Evolutionary conservation across 2,329 filamentous ascomycete species (phyloP).

Genomic region (Aspergillus novoparasiticus): DNA sequence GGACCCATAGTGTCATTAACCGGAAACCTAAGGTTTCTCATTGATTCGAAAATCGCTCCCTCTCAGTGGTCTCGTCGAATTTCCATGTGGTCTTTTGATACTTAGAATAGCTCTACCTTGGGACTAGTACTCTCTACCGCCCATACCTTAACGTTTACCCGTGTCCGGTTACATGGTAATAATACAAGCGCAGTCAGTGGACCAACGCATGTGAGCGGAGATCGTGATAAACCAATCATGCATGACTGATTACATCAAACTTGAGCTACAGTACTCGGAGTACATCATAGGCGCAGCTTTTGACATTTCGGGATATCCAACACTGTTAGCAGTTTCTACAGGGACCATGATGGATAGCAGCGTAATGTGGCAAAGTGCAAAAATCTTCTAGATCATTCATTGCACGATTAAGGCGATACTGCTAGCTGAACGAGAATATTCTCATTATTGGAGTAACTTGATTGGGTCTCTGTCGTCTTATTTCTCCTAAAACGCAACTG

Average conservation of each 20-base stretch:
- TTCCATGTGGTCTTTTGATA: not conserved
- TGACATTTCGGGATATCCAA: not conserved
- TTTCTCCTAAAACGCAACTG: constrained; percentile 24
- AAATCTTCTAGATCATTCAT: not conserved
- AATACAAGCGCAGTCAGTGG: constrained; percentile 7
- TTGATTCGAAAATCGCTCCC: constrained; percentile 17
- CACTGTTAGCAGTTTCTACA: not conserved
- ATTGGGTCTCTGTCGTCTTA: constrained; percentile 17
- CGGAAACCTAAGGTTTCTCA: constrained; percentile 6
- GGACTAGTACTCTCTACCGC: not conserved
- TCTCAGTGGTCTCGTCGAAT: constrained; percentile 15
- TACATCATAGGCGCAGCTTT: constrained; percentile 19
- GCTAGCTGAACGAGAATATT: not conserved
- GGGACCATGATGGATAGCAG: not conserved
- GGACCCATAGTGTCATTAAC: constrained; percentile 15
- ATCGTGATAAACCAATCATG: constrained; percentile 21
- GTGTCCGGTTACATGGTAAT: constrained; percentile 1
- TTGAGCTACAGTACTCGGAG: not conserved
- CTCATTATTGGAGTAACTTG: constrained; percentile 2
- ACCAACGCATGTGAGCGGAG: constrained; percentile 25
- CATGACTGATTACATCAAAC: constrained; percentile 22
- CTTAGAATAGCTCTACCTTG: not conserved
- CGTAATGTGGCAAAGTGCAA: constrained; percentile 2
- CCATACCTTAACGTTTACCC: constrained; percentile 8
- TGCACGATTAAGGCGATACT: not conserved